A percentile compares a stretch with the other conserved stretches of the same genome.
phyloP scores from a whole-genome alignment of 805 yeast species.

The Kuraishia borneana region DNA sequence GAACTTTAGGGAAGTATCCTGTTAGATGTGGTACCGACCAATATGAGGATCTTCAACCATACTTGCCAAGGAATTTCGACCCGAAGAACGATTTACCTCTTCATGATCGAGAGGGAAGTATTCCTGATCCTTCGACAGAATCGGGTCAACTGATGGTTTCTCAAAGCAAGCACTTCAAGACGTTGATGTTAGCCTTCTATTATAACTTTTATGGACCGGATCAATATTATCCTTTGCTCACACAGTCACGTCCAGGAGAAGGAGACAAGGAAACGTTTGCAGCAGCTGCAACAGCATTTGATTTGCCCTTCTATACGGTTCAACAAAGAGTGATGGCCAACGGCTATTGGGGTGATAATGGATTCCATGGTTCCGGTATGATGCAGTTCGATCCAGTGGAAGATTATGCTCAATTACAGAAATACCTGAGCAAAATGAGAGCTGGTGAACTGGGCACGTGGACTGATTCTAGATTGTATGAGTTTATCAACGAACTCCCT shows the following conservation, averaged over 20 bases:
- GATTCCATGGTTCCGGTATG: constrained; percentile 35
- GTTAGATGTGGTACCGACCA: constrained; percentile 19
- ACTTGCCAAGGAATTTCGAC: not conserved
- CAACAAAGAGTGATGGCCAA: constrained; percentile 34
- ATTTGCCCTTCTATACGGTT: constrained; percentile 42
- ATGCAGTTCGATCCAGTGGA: constrained; percentile 34
- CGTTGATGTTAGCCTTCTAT: constrained; percentile 43
- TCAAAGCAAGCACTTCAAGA: constrained; percentile 41
- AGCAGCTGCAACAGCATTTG: constrained; percentile 49
- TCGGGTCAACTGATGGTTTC: constrained; percentile 55
- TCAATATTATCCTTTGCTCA: constrained; percentile 42
- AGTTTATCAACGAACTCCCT: constrained; percentile 10
- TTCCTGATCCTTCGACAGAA: constrained; percentile 55
- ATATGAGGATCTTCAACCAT: constrained; percentile 2
- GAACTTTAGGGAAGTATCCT: constrained; percentile 21
- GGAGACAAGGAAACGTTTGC: constrained; percentile 76
- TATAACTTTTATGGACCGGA: constrained; percentile 52
- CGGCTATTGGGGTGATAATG: constrained; percentile 34
- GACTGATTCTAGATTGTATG: not conserved
- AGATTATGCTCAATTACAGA: constrained; percentile 12
- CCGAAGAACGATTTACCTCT: constrained; percentile 23
- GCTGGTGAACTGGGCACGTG: not conserved
- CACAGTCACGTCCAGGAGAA: constrained; percentile 60
- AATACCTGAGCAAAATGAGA: not conserved
- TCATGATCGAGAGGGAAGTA: constrained; percentile 50